Base-by-base conservation (phyloP, 805 yeast species). In the Myxozyma neglecta region DNA sequence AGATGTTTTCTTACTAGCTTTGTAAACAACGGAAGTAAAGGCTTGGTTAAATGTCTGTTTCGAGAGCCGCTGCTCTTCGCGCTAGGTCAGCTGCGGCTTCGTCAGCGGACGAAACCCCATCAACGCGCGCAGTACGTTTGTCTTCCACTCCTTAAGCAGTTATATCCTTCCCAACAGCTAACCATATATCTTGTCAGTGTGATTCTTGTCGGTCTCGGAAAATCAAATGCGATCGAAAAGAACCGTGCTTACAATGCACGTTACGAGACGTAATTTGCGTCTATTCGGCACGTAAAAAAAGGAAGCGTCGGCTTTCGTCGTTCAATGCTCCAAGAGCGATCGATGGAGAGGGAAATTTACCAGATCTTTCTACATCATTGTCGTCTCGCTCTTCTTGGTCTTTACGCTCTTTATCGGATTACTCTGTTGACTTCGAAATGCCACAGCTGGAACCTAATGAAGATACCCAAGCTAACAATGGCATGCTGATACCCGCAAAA, bases 141-240 rank as follows among this genome's bases (percentile, higher is more conserved):
- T 13, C 13, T 36, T 20, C 43, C 47, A 32, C 14, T 14, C 1
- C 16, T 18, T 14, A 9, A 39, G 5, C 4, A 42, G n/a, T 20
- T 13, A 18, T 29, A 11, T 35, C 13, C 32, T 35, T 14, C n/a
- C 18, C 24, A 40, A 29, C 29, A 13, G 34, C 14, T 29, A 16
- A 37, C 7, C 42, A 8, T 32, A 13, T 24, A 24, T 24, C 29
- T 24, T 24, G 29, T 24, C 46, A 57, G 61, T 61, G 65, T 53
- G 65, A 61, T 29, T 61, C 65, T 13, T 61, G 65, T 34, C 55
- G 65, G 10, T 47, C 65, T 4, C 37, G 65, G n/a, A 61, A 61
- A 53, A 61, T 61, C 44, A 61, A 61, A 57, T 61, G 65, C 32
- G 65, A 61, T 35, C 52, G 65, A 43, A 61, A 54, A 50, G 59